Evolutionary conservation across 1,284 basidiomycete species (phyloP).

Genomic region (Schizophyllum commune): DNA sequence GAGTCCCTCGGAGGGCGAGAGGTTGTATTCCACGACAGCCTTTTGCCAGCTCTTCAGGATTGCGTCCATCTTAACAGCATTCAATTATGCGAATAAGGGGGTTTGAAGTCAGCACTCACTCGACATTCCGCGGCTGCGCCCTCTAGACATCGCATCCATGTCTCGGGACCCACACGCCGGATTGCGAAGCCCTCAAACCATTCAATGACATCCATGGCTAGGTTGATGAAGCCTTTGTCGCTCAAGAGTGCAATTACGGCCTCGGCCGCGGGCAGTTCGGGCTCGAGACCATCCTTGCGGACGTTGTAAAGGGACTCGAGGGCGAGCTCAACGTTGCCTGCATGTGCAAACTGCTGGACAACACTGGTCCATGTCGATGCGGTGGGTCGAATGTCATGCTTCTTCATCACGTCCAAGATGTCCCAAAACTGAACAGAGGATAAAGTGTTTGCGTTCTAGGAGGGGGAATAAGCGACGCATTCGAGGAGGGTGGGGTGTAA

Average conservation of each 20-base stretch:
- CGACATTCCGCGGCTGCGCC: slow-evolving; percentile 51
- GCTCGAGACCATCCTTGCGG: slow-evolving; percentile 35
- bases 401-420: slow-evolving; percentile 38
- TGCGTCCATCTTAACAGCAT: slow-evolving; percentile 53
- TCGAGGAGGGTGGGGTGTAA: slow-evolving; percentile 7
- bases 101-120: slow-evolving; percentile 35
- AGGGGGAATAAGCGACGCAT: slow-evolving; percentile 2
- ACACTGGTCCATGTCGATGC: slow-evolving; percentile 45
- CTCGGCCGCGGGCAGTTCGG: slow-evolving; percentile 41
- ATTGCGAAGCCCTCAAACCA: slow-evolving; percentile 49
- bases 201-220: slow-evolving; percentile 62
- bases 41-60: slow-evolving; percentile 57
- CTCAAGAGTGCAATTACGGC: slow-evolving; percentile 43
- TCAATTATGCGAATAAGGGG: slow-evolving; percentile 4
- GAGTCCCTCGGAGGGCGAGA: slow-evolving; percentile 68
- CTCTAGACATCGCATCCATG: slow-evolving; percentile 54
- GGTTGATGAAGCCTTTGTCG: slow-evolving; percentile 39
- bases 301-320: slow-evolving; percentile 50
- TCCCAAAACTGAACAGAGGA: slow-evolving; percentile 27
- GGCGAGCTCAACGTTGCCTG: slow-evolving; percentile 55
- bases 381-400: slow-evolving; percentile 39
- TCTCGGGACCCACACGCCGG: slow-evolving; percentile 40
- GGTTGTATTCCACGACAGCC: slow-evolving; percentile 40
- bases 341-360: slow-evolving; percentile 37
- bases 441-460: slow-evolving; percentile 30